Evolutionary conservation across 169 alveolate genomes (phyloP).

Genomic region (Cryptosporidium sp.): DNA sequence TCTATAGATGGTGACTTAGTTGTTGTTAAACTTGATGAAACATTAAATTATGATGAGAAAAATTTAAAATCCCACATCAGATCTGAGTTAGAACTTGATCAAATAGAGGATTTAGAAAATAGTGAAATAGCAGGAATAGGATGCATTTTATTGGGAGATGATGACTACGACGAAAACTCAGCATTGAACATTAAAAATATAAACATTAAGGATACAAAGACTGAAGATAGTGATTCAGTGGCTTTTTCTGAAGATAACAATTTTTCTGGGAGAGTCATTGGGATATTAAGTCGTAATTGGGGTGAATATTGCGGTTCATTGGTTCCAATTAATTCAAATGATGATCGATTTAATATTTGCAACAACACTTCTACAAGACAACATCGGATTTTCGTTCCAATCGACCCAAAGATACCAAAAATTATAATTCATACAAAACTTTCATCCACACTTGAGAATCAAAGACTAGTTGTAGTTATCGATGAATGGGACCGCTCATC

Average conservation of each 20-base stretch:
- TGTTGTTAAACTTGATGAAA: constrained; percentile 92
- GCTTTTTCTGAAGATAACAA: constrained; percentile 77
- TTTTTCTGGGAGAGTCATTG: constrained; percentile 90
- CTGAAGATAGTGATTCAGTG: constrained; percentile 74
- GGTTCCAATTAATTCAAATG: constrained; percentile 79
- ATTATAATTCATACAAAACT: constrained; percentile 85
- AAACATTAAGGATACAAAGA: constrained; percentile 38
- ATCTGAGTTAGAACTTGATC: constrained; percentile 78
- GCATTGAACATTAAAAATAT: constrained; percentile 29
- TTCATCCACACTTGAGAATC: constrained; percentile 85
- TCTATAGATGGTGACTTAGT: constrained; percentile 97
- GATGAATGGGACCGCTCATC: constrained; percentile 89
- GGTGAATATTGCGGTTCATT: constrained; percentile 94
- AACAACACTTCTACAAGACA: constrained; percentile 76
- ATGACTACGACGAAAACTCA: constrained; percentile 61
- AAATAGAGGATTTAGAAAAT: constrained; percentile 78
- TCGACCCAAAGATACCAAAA: constrained; percentile 90
- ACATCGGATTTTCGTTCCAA: constrained; percentile 90
- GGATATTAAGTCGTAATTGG: constrained; percentile 89
- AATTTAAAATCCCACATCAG: constrained; percentile 47
- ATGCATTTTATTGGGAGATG: constrained; percentile 75
- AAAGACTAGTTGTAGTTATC: constrained; percentile 90
- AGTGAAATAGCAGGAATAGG: constrained; percentile 79
- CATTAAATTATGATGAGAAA: constrained; percentile 76
- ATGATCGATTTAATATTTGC: constrained; percentile 54